A percentile compares a stretch with the other conserved stretches of the same genome.
These are phyloP conservation scores for Tylopilus felleus DNA, from an alignment of 768 basidiomycete genomes.

Conservation along the genomic window DNA sequence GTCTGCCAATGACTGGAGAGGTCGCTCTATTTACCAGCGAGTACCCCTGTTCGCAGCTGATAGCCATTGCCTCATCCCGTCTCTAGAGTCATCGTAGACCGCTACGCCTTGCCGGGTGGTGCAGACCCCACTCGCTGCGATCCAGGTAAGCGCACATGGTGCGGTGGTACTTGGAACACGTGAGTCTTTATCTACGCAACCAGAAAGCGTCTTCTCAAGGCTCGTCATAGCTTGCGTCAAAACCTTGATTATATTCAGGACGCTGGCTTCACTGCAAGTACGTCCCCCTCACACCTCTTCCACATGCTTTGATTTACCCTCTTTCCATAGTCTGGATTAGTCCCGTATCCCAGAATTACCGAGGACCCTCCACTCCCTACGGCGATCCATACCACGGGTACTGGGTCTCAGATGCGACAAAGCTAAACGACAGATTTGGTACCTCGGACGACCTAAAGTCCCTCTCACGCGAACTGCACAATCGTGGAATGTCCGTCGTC, in stretches of 20 bases:
- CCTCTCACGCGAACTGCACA: conserved; percentile 64
- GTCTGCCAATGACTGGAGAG: conserved; percentile 11
- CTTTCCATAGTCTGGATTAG: conserved; percentile 68
- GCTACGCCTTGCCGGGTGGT: conserved; percentile 11
- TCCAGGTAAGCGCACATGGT: conserved; percentile 14
- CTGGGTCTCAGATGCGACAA: conserved; percentile 68
- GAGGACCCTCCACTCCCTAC: conserved; percentile 66
- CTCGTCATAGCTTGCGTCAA: conserved; percentile 47
- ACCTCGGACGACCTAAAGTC: conserved; percentile 67
- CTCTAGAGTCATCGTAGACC: conserved; percentile 11
- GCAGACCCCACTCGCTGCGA: conserved; percentile 8
- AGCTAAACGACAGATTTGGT: conserved; percentile 71
- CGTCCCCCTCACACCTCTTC: conserved; percentile 12
- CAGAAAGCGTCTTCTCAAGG: background rate
- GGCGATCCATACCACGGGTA: conserved; percentile 87
- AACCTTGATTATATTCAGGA: conserved; percentile 85
- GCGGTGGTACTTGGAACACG: conserved; percentile 17
- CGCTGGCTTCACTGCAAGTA: conserved; percentile 78
- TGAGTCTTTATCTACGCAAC: background rate
- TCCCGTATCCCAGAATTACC: conserved; percentile 75
- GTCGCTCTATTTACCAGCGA: conserved; percentile 16
- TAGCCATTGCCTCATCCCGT: background rate
- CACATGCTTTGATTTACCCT: background rate
- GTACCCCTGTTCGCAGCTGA: background rate
- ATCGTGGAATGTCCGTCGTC: conserved; percentile 58